Conservation (phyloP, 1,139 yeast species). For the Lodderomyces pseudojiufengensis region DNA sequence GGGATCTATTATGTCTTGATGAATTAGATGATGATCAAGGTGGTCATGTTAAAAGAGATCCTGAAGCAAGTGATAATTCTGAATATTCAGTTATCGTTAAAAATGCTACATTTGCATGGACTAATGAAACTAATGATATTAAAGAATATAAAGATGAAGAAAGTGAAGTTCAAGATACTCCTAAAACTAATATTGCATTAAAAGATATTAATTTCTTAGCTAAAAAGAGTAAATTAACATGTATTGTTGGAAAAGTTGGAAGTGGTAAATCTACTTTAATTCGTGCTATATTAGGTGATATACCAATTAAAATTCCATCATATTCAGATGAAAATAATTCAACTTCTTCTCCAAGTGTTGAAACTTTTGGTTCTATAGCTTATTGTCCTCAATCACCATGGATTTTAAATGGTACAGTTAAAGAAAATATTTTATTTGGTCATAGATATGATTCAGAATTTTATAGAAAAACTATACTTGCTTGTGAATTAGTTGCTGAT, state of each 20-base stretch:
- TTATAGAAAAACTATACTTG: constrained; percentile 28
- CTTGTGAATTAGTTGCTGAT: constrained; percentile 35
- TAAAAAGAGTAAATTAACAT: constrained; percentile 54
- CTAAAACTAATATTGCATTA: constrained; percentile 38
- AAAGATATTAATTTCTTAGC: constrained; percentile 50
- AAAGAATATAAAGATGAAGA: constrained; percentile 18
- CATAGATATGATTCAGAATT: constrained; percentile 23
- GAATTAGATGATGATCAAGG: constrained; percentile 46
- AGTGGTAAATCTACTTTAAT: constrained; percentile 38
- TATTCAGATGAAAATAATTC: constrained; percentile 7
- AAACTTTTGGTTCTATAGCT: constrained; percentile 23
- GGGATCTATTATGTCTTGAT: constrained; percentile 29
- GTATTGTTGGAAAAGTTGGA: constrained; percentile 79
- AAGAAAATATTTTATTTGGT: constrained; percentile 39
- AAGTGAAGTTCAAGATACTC: constrained; percentile 19
- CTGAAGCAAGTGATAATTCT: constrained; percentile 25
- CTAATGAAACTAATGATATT: constrained; percentile 6
- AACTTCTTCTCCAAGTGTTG: constrained; percentile 27
- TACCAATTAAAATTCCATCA: constrained; percentile 16
- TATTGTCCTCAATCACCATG: constrained; percentile 34
- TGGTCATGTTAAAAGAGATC: constrained; percentile 63
- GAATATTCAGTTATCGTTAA: constrained; percentile 16
- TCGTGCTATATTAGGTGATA: constrained; percentile 57
- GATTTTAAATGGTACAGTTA: constrained; percentile 37
- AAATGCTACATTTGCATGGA: constrained; percentile 20